Evolutionary conservation across 1,139 yeast genomes (phyloP), one percentile per base, ranked within the genome.

Genomic region (Yamadazyma songkhlaensis): DNA sequence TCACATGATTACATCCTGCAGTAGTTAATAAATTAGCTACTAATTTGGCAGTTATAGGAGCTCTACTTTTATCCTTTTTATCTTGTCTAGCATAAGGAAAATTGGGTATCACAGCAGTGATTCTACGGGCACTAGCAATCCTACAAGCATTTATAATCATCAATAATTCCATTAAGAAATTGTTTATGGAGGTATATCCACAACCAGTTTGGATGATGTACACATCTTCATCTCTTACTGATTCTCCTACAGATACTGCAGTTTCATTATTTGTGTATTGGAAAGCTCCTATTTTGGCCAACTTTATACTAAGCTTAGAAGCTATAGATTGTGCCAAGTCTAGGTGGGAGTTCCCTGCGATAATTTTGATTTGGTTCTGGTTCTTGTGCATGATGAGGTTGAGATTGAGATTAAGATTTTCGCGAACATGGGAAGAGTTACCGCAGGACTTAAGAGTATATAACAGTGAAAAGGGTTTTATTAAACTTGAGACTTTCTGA

Each of bases 71-170:
- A 64, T 92, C 97, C 64, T 92, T 92, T 59, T 95, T 79, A 64
- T 92, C 98, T 65, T 92, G 98, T 63, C 98, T 81, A 17, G 97
- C 97, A 57, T 92, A 92, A 3, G 97, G 97, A 66, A 90, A 92
- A 61, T 85, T 87, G 37, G 98, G 98, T 49, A 92, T 75, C 29
- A 92, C 95, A 2, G 95, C 97, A 1, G 97, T 89, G 60, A 92
- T 88, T 49, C 96, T 77, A 57, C 97, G 78, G 3, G 97, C 97
- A 42, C 95, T 83, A 3, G 97, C 98, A 3, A 92, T 87, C 57
- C 85, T 86, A 64, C 97, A 92, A 17, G 97, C 97, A 59, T 88
- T 88, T 53, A 92, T 84, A 85, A 90, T 87, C 54, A 90, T 86
- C 50, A 92, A 67, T 36, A 90, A 68, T 60, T 92, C 98, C 67